Evolutionary conservation across 225 moss, liverwort and hornwort species (phyloP).

Genomic region (Pleurozium schreberi): DNA sequence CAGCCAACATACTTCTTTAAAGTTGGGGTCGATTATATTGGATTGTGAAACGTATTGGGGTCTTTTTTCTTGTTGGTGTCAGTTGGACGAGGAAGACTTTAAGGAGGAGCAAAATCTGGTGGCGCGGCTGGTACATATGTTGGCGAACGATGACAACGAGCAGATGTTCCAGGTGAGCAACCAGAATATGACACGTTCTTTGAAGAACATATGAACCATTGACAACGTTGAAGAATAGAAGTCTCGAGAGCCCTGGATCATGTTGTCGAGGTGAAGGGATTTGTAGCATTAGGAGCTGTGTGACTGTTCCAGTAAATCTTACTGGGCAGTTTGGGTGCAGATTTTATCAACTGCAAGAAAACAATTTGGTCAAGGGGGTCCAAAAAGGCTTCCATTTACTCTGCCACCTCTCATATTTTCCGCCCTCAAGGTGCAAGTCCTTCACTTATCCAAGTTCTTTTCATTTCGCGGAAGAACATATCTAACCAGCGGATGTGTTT

Average conservation of each 20-base stretch:
- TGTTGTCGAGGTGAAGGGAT: neutral
- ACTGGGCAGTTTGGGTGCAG: slow-evolving; percentile 25
- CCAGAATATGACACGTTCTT: neutral
- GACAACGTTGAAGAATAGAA: neutral
- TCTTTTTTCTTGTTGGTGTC: slow-evolving; percentile 1
- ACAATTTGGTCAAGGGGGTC: slow-evolving; percentile 84
- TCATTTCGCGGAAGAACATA: neutral
- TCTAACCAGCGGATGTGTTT: neutral
- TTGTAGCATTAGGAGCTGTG: neutral
- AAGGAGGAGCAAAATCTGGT: slow-evolving; percentile 98
- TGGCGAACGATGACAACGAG: slow-evolving; percentile 76
- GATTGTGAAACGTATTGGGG: neutral
- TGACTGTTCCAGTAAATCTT: neutral
- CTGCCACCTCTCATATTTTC: slow-evolving; percentile 85
- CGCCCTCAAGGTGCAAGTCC: slow-evolving; percentile 53
- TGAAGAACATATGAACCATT: neutral
- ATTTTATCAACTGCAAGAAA: slow-evolving; percentile 83
- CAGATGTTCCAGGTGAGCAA: slow-evolving; percentile 81
- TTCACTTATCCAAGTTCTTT: neutral
- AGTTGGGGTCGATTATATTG: neutral
- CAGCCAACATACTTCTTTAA: neutral
- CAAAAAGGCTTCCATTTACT: slow-evolving; percentile 73
- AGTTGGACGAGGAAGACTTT: slow-evolving; percentile 97
- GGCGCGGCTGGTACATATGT: slow-evolving; percentile 93
- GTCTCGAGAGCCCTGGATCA: neutral